A percentile compares a stretch with the other conserved stretches of the same genome.
phyloP scores from a whole-genome alignment of 164 flowering plant species.

The Brasenia schreberi region DNA sequence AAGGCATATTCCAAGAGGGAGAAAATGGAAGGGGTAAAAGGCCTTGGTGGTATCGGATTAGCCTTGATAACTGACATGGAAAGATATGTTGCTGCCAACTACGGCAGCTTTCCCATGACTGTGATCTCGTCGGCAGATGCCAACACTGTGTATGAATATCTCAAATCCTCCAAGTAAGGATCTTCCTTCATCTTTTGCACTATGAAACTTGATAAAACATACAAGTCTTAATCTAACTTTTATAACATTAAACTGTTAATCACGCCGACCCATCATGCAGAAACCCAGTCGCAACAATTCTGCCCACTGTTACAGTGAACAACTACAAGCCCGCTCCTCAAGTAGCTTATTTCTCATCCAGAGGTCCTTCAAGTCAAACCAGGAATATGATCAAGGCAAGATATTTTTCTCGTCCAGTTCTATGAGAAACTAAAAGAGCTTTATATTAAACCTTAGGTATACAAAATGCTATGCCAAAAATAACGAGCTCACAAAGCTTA shows the following conservation, averaged over 20 bases:
- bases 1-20: conserved; percentile 9
- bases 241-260: too few species aligned
- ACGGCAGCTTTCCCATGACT: conserved; percentile 33
- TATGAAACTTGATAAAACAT: too few species aligned
- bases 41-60: conserved; percentile 43
- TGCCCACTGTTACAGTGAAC: conserved; percentile 29
- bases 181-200: neutral
- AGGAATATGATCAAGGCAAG: conserved; percentile 65
- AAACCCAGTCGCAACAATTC: conserved; percentile 53
- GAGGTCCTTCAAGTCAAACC: conserved; percentile 47
- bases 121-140: conserved; percentile 32
- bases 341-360: conserved; percentile 54
- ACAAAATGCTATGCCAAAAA: too few species aligned
- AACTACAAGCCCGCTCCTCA: conserved; percentile 47
- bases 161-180: conserved; percentile 54
- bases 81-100: conserved; percentile 25
- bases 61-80: conserved; percentile 23
- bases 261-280: conserved; percentile 12
- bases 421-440: too few species aligned
- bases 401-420: neutral
- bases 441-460: too few species aligned
- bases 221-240: too few species aligned
- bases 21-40: conserved; percentile 20
- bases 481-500: too few species aligned
- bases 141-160: conserved; percentile 29